Conservation (phyloP, 805 yeast genomes). For the Cyberlindnera sargentensis region DNA sequence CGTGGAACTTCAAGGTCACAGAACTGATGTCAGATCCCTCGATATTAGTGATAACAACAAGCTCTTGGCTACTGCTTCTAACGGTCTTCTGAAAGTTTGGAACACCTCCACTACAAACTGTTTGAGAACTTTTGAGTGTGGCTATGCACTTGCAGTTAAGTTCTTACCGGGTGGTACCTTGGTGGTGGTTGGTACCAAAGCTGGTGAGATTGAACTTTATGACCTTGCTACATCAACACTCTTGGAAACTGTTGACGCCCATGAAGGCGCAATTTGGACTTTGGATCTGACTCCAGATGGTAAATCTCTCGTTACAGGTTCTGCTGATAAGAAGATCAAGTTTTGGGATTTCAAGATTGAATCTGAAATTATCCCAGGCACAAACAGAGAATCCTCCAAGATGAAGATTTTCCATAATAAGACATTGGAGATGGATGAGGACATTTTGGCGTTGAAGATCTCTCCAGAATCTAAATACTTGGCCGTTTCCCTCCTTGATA, state of each 20-base stretch:
- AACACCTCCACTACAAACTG: conserved; percentile 68
- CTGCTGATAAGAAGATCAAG: conserved; percentile 85
- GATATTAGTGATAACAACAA: conserved; percentile 78
- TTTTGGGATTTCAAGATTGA: conserved; percentile 81
- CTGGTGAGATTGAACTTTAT: conserved; percentile 76
- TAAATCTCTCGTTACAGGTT: conserved; percentile 77
- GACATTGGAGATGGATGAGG: conserved; percentile 82
- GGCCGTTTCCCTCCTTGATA: conserved; percentile 83
- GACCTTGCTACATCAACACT: conserved; percentile 80
- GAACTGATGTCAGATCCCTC: conserved; percentile 80
- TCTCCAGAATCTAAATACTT: conserved; percentile 74
- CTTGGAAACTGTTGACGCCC: conserved; percentile 70
- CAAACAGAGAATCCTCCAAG: conserved; percentile 38
- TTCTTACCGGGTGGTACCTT: conserved; percentile 90
- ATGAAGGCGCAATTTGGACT: conserved; percentile 83
- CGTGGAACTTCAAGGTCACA: conserved; percentile 77
- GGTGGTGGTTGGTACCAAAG: conserved; percentile 81
- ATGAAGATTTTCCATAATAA: conserved; percentile 66
- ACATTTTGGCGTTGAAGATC: conserved; percentile 68
- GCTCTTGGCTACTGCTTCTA: conserved; percentile 82
- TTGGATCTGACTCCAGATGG: conserved; percentile 86
- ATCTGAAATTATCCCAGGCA: conserved; percentile 65
- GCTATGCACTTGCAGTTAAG: conserved; percentile 72
- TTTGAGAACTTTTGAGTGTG: conserved; percentile 81
- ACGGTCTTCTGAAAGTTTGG: conserved; percentile 87